Base-by-base conservation (phyloP, 164 flowering plant genomes). In the Stephania japonica region DNA sequence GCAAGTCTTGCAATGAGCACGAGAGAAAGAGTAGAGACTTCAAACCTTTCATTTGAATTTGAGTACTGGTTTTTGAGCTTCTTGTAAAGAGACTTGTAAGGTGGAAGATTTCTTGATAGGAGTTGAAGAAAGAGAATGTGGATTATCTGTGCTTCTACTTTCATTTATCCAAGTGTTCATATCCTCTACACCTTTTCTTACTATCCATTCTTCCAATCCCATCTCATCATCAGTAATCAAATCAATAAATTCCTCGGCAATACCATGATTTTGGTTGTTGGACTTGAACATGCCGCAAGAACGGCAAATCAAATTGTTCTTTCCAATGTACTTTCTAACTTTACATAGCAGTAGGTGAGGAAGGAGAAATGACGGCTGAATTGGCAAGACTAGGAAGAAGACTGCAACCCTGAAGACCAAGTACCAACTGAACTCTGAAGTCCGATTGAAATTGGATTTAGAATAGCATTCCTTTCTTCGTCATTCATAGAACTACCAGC, bases 1-100 rank as follows among this genome's bases (percentile, higher is more conserved):
- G 53, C 67, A 21, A 74, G 24, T 53, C 66, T 21, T 24, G 61
- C 41, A 21, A 74, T 53, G 11, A 74, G 41, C 14, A 74, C 65
- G 2, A 74, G 23, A 56, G 71, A 68, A 42, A 74, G 53, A 5
- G 38, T 67, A 10, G 71, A 74, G 5, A 67, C 56, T 53, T 44
- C 32, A 19, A 7, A n/a, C 18, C 70, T 25, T 68, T 41, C 23
- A 7, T 68, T 9, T 24, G 32, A 27, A 44, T 68, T 12, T 18
- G 38, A 9, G 1, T 6, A 32, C 0, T 32, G 43, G 23, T 44
- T 7, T 56, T 56, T 50, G 59, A 56, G 62, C 62, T 13, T 9
- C n/a, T 56, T 56, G 8, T 13, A 13, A 56, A n/a, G 19, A 13
- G 62, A 56, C 6, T 56, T 56, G 6, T 56, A 6, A 56, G 62